Base-by-base conservation (phyloP, 305 asterid species). In the Withania somnifera region DNA sequence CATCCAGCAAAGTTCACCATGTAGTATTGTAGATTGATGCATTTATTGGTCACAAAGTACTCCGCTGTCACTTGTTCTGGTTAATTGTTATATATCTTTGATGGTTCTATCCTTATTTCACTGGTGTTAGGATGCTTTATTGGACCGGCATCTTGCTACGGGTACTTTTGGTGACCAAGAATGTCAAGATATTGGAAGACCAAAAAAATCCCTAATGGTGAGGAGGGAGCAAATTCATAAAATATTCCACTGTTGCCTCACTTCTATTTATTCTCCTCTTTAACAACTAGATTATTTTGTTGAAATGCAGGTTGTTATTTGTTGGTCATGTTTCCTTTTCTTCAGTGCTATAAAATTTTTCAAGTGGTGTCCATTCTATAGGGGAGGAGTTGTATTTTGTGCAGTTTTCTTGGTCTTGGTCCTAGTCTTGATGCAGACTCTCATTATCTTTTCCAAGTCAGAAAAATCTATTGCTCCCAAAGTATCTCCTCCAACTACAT, bases 131-230 rank as follows among this genome's bases (percentile, higher is more conserved):
- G 97, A 94, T 64, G 93, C 92, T n/a, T 86, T 94, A 80, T 75
- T 94, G 89, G 98, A 94, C 77, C 85, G 84, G 38, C 98, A 93
- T 88, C 91, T 87, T 83, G 90, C 84, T n/a, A 88, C 82, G 53
- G 87, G 90, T 83, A 84, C 92, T 26, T 94, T 94, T 71, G 90
- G 94, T 50, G 86, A 85, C 67, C 87, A 83, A 11, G 82, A 86
- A 80, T 83, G 84, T 36, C 90, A 82, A 20, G 91, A 85, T 38
- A 88, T 88, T 77, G 92, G 97, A 63, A 86, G 94, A 71, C 92
- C 97, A 5, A 86, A 88, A 58, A 91, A 84, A 84, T 94, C 97
- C 52, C 83, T 94, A 77, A 60, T 93, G 95, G 98, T 94, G 90
- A 54, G 68, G 78, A 32, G n/a, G 11, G 20, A 11, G 28, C 68